Evolutionary conservation across 2,329 filamentous ascomycete genomes (phyloP).

Genomic region (Fusarium sp.): DNA sequence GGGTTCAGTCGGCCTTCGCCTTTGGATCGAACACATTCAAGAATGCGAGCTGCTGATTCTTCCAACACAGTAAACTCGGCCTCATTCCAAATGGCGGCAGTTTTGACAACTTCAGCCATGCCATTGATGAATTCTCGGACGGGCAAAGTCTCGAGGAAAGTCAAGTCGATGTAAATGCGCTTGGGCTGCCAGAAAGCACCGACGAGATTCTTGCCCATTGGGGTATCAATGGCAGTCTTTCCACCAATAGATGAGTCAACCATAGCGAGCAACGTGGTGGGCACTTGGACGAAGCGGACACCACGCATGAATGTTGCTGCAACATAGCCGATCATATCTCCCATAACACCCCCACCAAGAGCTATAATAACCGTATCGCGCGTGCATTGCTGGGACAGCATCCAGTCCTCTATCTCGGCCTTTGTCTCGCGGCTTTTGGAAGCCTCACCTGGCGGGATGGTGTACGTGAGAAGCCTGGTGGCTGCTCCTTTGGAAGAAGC

Average conservation of each 20-base stretch:
- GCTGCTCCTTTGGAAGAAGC: conserved; percentile 40
- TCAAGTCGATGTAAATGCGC: conserved; percentile 92
- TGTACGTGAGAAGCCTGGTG: conserved; percentile 83
- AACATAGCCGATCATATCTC: conserved; percentile 97
- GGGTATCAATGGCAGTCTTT: conserved; percentile 97
- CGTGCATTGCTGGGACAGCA: conserved; percentile 91
- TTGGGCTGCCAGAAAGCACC: conserved; percentile 97
- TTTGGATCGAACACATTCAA: conserved; percentile 56
- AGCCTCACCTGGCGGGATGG: conserved; percentile 89
- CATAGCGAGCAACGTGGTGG: conserved; percentile 94
- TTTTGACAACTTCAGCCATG: conserved; percentile 99
- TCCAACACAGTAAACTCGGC: conserved; percentile 87
- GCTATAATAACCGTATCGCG: conserved; percentile 95
- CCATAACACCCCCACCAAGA: conserved; percentile 94
- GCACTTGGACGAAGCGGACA: conserved; percentile 94
- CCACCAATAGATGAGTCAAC: conserved; percentile 98
- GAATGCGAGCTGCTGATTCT: conserved; percentile 79
- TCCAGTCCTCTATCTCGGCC: conserved; percentile 96
- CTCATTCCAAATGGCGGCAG: conserved; percentile 95
- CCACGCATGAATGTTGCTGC: conserved; percentile 99
- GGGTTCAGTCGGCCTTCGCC: conserved; percentile 71
- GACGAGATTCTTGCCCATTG: conserved; percentile 94
- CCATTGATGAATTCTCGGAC: conserved; percentile 96
- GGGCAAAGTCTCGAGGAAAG: conserved; percentile 90
- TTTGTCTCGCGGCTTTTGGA: conserved; percentile 96